Conservation (phyloP, 2,329 filamentous ascomycete genomes). For the Fusarium sp. region DNA sequence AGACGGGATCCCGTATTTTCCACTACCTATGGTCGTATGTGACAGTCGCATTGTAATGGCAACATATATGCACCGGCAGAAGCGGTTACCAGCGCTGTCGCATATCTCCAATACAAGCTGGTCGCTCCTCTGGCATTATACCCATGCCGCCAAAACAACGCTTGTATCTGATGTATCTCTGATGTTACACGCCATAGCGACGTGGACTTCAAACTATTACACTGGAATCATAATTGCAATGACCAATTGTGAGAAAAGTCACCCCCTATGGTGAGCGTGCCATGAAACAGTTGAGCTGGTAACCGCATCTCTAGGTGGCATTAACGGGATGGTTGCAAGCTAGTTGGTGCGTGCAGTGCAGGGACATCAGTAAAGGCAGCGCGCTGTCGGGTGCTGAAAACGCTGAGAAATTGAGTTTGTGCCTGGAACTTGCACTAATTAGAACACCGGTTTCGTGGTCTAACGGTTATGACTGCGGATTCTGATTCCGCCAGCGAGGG, state of each 20-base stretch:
- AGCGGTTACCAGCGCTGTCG: no score
- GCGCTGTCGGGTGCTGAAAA: rapidly evolving
- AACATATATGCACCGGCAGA: rapidly evolving
- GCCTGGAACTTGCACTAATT: rapidly evolving
- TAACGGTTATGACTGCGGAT: conserved; percentile 1
- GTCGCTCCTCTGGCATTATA: no score
- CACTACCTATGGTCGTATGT: neutral
- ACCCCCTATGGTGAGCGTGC: neutral
- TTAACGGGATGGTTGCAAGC: no score
- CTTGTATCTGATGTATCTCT: neutral
- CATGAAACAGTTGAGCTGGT: neutral
- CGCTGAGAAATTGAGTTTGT: rapidly evolving
- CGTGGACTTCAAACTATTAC: rapidly evolving
- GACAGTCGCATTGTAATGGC: rapidly evolving
- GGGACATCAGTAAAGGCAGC: rapidly evolving
- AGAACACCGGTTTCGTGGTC: neutral
- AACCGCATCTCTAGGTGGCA: neutral
- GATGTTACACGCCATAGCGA: rapidly evolving
- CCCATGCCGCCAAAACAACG: neutral
- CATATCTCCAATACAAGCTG: no score
- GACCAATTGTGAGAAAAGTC: rapidly evolving
- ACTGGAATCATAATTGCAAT: rapidly evolving
- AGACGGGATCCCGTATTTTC: neutral
- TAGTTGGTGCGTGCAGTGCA: neutral
- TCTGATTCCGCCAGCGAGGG: conserved; percentile 1